These are phyloP conservation scores for Starmerella etchellsii DNA, from an alignment of 805 yeast species.

Conservation along the genomic window DNA sequence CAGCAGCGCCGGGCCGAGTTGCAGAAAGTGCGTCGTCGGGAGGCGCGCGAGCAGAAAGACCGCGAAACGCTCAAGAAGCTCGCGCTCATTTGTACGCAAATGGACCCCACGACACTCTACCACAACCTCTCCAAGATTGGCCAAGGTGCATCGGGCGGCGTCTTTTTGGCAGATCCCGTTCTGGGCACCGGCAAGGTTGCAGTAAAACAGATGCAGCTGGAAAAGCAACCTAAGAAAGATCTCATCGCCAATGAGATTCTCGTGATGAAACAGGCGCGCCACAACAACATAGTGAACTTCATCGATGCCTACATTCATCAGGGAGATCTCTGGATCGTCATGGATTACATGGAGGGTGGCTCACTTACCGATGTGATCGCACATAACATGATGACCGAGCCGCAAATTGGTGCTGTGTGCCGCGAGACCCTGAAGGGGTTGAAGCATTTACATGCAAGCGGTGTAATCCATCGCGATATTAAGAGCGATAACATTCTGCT, in stretches of 20 bases:
- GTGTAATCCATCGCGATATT: slow-evolving; percentile 91
- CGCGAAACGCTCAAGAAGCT: slow-evolving; percentile 59
- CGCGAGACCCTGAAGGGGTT: slow-evolving; percentile 81
- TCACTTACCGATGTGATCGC: slow-evolving; percentile 91
- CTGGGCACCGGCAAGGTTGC: slow-evolving; percentile 47
- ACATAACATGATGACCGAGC: slow-evolving; percentile 72
- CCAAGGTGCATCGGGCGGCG: slow-evolving; percentile 97
- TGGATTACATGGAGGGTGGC: slow-evolving; percentile 99
- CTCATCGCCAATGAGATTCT: slow-evolving; percentile 85
- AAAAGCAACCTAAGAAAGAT: slow-evolving; percentile 91
- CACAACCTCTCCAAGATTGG: slow-evolving; percentile 47
- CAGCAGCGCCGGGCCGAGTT: slow-evolving; percentile 1
- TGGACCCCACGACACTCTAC: slow-evolving; percentile 68
- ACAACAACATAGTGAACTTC: slow-evolving; percentile 86
- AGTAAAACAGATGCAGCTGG: slow-evolving; percentile 89
- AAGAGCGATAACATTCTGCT: slow-evolving; percentile 86
- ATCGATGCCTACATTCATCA: slow-evolving; percentile 67
- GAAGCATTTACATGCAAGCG: slow-evolving; percentile 76
- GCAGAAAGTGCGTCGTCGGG: slow-evolving; percentile 39
- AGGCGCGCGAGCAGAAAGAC: slow-evolving; percentile 60
- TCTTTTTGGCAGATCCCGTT: slow-evolving; percentile 60
- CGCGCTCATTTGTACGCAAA: slow-evolving; percentile 63
- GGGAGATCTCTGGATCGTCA: slow-evolving; percentile 74
- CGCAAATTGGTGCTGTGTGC: slow-evolving; percentile 90
- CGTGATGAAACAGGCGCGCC: slow-evolving; percentile 88